Base-by-base conservation (phyloP, 2,329 filamentous ascomycete species). In the Verticillium albo-atrum region DNA sequence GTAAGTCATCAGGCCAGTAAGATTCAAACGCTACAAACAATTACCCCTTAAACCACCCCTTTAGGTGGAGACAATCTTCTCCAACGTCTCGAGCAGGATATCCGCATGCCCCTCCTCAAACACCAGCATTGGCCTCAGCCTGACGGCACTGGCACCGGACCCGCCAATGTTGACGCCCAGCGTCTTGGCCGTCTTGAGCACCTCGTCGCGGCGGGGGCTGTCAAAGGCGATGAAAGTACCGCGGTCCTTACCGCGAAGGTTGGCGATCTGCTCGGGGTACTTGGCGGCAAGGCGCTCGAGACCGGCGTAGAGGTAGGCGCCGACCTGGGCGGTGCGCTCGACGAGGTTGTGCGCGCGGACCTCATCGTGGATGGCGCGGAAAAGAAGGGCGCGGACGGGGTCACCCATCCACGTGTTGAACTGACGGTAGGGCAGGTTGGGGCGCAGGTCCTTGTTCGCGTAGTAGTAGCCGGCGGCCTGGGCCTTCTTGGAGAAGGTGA, bases 321-420 rank as follows among this genome's bases (percentile, higher is more conserved):
- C 92, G 15, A 91, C 89, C 60, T 78, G 76, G 35, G 90, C 90
- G 2, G 93, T 96, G 76, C 92, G 82, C 70, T 85, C 80, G 56
- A 97, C 91, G n/a, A 97, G 83, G 68, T 89, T 84, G 60, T 90
- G 80, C 56, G 86, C 80, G 75, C 92, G 80, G 59, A 96, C 88
- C 78, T 97, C 92, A 60, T 90, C 77, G 71, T 94, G 85, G 77
- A 97, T 96, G 69, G 87, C 89, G 64, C 90, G 86, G 88, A 96
- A 96, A 65, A 97, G 82, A 61, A 97, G 79, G 17, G 90, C 91
- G 61, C 91, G 88, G 15, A 89, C 88, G 17, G 92, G 92, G 77
- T 97, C 92, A 68, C 92, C 92, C 89, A 97, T 96, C 92, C 92
- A 97, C 55, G 92, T 97, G 82, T 97, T 97, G 83, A 97, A 97